These are phyloP conservation scores for Viola pubescens DNA, from an alignment of 441 rosid species.

Conservation along the genomic window DNA sequence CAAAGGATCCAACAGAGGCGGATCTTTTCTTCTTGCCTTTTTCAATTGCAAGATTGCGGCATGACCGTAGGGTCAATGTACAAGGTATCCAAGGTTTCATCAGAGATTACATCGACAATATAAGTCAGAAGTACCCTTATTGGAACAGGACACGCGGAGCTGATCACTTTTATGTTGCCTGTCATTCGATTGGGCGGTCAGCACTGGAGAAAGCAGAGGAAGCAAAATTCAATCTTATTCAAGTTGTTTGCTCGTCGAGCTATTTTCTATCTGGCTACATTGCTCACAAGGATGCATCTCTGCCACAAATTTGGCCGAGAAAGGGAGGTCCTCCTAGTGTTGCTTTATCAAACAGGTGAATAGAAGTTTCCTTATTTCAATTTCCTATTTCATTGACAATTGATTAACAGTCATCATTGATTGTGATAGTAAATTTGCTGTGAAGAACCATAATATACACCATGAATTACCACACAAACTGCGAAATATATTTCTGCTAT, in stretches of 20 bases:
- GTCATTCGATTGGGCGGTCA: constrained; percentile 49
- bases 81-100: constrained; percentile 41
- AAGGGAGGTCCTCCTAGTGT: constrained; percentile 39
- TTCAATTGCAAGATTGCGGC: constrained; percentile 53
- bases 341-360: constrained; percentile 40
- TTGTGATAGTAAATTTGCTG: neutral
- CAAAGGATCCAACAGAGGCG: constrained; percentile 41
- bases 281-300: constrained; percentile 50
- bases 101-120: constrained; percentile 37
- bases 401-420: too few species aligned
- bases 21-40: constrained; percentile 63
- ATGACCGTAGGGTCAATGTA: constrained; percentile 40
- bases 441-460: too few species aligned
- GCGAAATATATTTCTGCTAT: too few species aligned
- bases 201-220: constrained; percentile 40
- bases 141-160: constrained; percentile 55
- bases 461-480: too few species aligned
- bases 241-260: constrained; percentile 59
- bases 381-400: neutral
- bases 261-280: constrained; percentile 44
- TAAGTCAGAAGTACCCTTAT: constrained; percentile 42
- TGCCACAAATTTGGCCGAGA: constrained; percentile 70
- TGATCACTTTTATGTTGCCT: constrained; percentile 58
- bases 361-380: neutral
- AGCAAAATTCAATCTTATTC: constrained; percentile 50